phyloP scores from a whole-genome alignment of 805 yeast species.

The Lipomyces sp. region DNA sequence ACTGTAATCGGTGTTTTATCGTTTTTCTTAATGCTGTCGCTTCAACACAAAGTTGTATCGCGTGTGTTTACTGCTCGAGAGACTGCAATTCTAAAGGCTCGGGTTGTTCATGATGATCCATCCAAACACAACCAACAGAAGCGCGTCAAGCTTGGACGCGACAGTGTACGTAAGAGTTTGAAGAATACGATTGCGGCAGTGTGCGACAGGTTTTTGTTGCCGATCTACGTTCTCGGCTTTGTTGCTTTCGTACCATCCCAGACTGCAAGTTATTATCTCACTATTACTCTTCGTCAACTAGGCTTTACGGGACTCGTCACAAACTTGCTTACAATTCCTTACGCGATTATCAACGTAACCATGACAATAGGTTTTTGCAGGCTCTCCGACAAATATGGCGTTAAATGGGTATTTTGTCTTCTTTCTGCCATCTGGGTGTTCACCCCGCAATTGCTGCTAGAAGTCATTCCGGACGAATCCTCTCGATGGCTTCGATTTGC shows the following conservation, averaged over 20 bases:
- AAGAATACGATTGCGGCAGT: constrained; percentile 13
- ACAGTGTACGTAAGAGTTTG: constrained; percentile 51
- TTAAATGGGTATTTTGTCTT: constrained; percentile 33
- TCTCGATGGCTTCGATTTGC: constrained; percentile 34
- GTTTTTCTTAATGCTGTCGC: constrained; percentile 44
- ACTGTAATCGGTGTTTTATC: constrained; percentile 56
- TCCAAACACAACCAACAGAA: constrained; percentile 38
- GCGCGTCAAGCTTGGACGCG: constrained; percentile 48
- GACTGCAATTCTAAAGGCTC: constrained; percentile 61
- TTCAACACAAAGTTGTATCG: constrained; percentile 19
- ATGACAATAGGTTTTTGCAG: constrained; percentile 41
- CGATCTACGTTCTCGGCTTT: constrained; percentile 30
- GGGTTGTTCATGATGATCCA: constrained; percentile 61
- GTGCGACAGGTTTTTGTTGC: constrained; percentile 22
- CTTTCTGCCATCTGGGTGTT: constrained; percentile 34
- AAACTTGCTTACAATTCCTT: constrained; percentile 60
- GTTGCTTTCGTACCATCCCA: constrained; percentile 34
- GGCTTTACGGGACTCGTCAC: constrained; percentile 58
- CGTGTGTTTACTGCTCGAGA: constrained; percentile 52
- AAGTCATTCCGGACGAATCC: constrained; percentile 23
- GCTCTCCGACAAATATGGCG: constrained; percentile 23
- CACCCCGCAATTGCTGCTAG: constrained; percentile 39
- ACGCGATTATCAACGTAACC: constrained; percentile 42
- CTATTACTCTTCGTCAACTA: constrained; percentile 54
- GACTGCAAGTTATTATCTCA: constrained; percentile 43